Conservation (phyloP, 2,329 filamentous ascomycete genomes). For the Clarireedia sp. region DNA sequence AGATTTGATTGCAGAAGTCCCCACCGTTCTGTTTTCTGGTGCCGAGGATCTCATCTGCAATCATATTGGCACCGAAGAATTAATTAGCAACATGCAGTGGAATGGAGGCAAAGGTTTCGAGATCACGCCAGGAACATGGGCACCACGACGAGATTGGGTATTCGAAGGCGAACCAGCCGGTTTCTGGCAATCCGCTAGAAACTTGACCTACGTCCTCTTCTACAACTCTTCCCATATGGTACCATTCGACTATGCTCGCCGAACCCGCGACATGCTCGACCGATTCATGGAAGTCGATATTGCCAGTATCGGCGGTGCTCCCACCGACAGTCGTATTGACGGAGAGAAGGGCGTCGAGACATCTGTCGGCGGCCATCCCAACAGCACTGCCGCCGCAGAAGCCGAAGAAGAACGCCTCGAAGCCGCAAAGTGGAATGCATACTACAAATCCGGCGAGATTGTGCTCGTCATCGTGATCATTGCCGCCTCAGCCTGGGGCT, state of each 20-base stretch:
- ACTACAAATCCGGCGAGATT: slow-evolving; percentile 63
- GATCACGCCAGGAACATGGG: slow-evolving; percentile 75
- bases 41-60: slow-evolving; percentile 96
- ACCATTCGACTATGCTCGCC: slow-evolving; percentile 82
- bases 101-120: slow-evolving; percentile 90
- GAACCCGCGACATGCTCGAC: slow-evolving; percentile 91
- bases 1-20: slow-evolving; percentile 66
- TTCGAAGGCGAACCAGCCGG: slow-evolving; percentile 85
- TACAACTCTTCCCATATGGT: slow-evolving; percentile 98
- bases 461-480: slow-evolving; percentile 60
- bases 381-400: slow-evolving; percentile 56
- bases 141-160: slow-evolving; percentile 86
- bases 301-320: slow-evolving; percentile 69
- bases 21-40: slow-evolving; percentile 83
- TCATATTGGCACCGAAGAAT: slow-evolving; percentile 82
- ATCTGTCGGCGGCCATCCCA: slow-evolving; percentile 59
- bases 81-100: slow-evolving; percentile 89
- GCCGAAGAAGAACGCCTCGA: slow-evolving; percentile 55
- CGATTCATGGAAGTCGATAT: slow-evolving; percentile 94
- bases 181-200: slow-evolving; percentile 89
- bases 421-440: slow-evolving; percentile 61
- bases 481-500: slow-evolving; percentile 53
- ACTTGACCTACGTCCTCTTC: slow-evolving; percentile 91
- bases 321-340: slow-evolving; percentile 60
- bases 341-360: slow-evolving; percentile 61